Conservation (phyloP, 2,329 filamentous ascomycete genomes). For the Diaporthe longicolla region DNA sequence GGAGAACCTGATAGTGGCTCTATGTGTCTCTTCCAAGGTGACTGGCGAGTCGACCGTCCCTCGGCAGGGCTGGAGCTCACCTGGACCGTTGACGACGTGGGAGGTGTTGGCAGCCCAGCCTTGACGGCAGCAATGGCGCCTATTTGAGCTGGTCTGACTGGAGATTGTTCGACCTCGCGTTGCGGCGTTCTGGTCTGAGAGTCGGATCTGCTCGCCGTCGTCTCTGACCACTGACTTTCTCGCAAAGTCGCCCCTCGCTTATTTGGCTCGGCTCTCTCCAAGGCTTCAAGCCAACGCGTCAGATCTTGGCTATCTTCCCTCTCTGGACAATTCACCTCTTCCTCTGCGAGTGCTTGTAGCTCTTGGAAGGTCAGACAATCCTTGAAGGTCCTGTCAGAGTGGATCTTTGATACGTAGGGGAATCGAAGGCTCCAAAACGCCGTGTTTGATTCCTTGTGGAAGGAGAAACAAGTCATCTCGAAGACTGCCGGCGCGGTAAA, state of each 20-base stretch:
- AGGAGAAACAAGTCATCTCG: conserved; percentile 85
- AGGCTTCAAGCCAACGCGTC: conserved; percentile 70
- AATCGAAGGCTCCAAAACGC: conserved; percentile 83
- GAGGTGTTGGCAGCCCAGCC: conserved; percentile 27
- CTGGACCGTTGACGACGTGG: conserved; percentile 33
- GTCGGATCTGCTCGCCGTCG: conserved; percentile 46
- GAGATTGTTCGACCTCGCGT: neutral
- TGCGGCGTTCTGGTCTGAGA: conserved; percentile 22
- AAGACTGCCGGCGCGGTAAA: conserved; percentile 83
- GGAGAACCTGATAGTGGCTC: neutral
- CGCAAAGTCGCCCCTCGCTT: conserved; percentile 56
- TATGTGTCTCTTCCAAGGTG: conserved; percentile 35
- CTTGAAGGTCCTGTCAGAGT: conserved; percentile 78
- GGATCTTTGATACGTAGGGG: conserved; percentile 81
- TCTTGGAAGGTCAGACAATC: conserved; percentile 79
- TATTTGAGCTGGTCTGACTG: neutral
- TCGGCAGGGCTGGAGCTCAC: neutral
- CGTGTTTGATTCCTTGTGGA: conserved; percentile 78
- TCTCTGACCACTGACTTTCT: conserved; percentile 61
- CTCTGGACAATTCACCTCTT: conserved; percentile 64
- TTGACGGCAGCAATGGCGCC: neutral
- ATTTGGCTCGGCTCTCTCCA: conserved; percentile 69
- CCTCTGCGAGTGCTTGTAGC: conserved; percentile 75
- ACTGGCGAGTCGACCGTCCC: neutral
- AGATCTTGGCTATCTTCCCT: conserved; percentile 73